Evolutionary conservation across 1,139 yeast genomes (phyloP).

Genomic region (Candida labiduridarum): DNA sequence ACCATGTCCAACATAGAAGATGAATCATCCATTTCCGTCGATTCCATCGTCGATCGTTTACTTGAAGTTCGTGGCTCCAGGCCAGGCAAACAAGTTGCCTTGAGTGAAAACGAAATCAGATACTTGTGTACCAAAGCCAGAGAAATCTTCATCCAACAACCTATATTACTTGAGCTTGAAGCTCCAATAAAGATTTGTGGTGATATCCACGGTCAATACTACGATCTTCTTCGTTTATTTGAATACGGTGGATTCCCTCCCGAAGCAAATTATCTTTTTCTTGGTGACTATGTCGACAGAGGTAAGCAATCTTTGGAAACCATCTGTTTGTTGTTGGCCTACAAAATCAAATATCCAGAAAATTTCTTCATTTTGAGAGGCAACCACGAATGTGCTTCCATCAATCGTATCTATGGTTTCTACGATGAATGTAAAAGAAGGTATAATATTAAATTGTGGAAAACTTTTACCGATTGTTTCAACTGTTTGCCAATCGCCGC

Average conservation of each 20-base stretch:
- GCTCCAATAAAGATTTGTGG: slow-evolving; percentile 96
- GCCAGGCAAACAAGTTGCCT: slow-evolving; percentile 95
- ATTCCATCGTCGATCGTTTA: slow-evolving; percentile 94
- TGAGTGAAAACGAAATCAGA: slow-evolving; percentile 92
- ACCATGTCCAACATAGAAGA: slow-evolving; percentile 53
- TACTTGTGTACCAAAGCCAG: slow-evolving; percentile 96
- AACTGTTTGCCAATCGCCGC: slow-evolving; percentile 98
- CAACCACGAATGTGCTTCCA: slow-evolving; percentile 96
- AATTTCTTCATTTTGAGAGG: slow-evolving; percentile 95
- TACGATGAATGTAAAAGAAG: slow-evolving; percentile 98
- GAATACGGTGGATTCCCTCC: slow-evolving; percentile 99
- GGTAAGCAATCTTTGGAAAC: slow-evolving; percentile 97
- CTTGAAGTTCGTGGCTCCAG: slow-evolving; percentile 97
- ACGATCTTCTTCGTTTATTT: slow-evolving; percentile 89
- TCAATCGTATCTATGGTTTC: slow-evolving; percentile 95
- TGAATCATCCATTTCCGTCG: slow-evolving; percentile 80
- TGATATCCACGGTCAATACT: slow-evolving; percentile 97
- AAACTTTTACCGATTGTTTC: slow-evolving; percentile 96
- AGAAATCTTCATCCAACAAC: slow-evolving; percentile 97
- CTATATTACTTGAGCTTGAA: slow-evolving; percentile 89
- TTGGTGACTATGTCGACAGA: slow-evolving; percentile 98
- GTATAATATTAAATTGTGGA: slow-evolving; percentile 96
- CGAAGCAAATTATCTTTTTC: slow-evolving; percentile 91
- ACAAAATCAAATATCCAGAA: slow-evolving; percentile 96
- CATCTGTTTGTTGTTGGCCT: slow-evolving; percentile 87